Evolutionary conservation across 306 rosid genomes (phyloP).

Genomic region (Fragaria vesca): DNA sequence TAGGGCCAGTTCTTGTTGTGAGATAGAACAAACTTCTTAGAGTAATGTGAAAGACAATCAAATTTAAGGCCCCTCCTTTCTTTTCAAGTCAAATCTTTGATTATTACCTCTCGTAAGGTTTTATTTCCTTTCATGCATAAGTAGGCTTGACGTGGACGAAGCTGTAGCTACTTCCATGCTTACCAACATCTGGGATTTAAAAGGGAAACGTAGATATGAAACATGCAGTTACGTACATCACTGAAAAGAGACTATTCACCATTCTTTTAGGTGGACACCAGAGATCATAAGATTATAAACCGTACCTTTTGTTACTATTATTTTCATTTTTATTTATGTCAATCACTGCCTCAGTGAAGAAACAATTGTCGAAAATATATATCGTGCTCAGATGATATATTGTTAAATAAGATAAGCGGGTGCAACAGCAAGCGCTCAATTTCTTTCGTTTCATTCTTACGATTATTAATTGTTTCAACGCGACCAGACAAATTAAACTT

Average conservation of each 20-base stretch:
- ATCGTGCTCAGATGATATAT: not conserved
- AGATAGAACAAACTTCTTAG: conserved; percentile 19
- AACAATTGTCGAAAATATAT: too few relatives aligned
- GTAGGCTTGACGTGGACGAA: not conserved
- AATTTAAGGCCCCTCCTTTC: not conserved
- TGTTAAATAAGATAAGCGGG: not conserved
- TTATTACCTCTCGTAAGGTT: not conserved
- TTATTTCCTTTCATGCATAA: not conserved
- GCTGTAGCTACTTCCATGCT: not conserved
- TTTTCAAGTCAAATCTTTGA: not conserved
- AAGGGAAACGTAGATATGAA: not conserved
- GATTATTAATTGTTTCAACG: not conserved
- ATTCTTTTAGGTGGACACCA: not conserved
- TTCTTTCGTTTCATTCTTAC: not conserved
- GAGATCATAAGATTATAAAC: not conserved
- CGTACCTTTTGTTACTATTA: not conserved
- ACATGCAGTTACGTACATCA: not conserved
- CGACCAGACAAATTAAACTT: not conserved
- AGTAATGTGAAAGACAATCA: conserved; percentile 10
- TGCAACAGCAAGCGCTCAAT: not conserved
- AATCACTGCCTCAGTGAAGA: too few relatives aligned
- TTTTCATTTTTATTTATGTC: too few relatives aligned
- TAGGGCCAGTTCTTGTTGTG: conserved; percentile 36
- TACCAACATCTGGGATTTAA: not conserved
- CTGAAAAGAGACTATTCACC: not conserved